phyloP scores from a whole-genome alignment of 768 basidiomycete species.

The Tulasnella sp. region DNA sequence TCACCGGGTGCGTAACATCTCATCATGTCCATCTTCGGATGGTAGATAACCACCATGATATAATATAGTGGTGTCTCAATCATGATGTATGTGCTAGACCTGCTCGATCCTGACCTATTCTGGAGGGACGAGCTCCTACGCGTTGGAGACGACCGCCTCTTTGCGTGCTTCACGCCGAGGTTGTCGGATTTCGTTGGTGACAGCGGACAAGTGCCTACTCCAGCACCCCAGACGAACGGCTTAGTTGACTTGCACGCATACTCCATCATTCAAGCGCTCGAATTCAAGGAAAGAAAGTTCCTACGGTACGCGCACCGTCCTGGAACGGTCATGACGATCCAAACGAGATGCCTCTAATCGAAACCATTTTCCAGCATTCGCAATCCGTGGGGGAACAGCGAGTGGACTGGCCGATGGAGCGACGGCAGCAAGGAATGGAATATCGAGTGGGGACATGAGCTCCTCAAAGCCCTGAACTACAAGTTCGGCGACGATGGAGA shows the following conservation, averaged over 20 bases:
- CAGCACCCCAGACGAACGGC: conserved; percentile 22
- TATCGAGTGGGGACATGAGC: conserved; percentile 34
- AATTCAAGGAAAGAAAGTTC: conserved; percentile 37
- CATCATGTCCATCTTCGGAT: neutral
- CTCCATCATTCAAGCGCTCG: conserved; percentile 36
- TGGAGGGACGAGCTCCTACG: conserved; percentile 45
- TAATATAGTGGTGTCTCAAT: conserved; percentile 12
- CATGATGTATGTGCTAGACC: conserved; percentile 26
- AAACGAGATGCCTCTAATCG: too few species aligned
- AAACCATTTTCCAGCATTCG: conserved; percentile 28
- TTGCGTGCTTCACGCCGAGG: conserved; percentile 36
- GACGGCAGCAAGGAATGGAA: conserved; percentile 52
- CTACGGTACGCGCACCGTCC: conserved; percentile 24
- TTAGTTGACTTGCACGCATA: conserved; percentile 33
- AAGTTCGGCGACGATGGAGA: conserved; percentile 42
- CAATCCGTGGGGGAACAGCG: conserved; percentile 39
- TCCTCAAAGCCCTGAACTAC: conserved; percentile 35
- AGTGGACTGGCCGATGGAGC: conserved; percentile 40
- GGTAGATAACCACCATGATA: too few species aligned
- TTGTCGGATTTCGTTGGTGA: conserved; percentile 1
- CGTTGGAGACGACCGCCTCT: conserved; percentile 41
- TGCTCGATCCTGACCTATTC: conserved; percentile 39
- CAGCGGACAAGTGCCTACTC: conserved; percentile 12
- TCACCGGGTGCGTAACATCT: conserved; percentile 37
- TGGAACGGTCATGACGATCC: neutral